Conservation (phyloP, 164 flowering plant genomes). For the Cinnamomum chago region DNA sequence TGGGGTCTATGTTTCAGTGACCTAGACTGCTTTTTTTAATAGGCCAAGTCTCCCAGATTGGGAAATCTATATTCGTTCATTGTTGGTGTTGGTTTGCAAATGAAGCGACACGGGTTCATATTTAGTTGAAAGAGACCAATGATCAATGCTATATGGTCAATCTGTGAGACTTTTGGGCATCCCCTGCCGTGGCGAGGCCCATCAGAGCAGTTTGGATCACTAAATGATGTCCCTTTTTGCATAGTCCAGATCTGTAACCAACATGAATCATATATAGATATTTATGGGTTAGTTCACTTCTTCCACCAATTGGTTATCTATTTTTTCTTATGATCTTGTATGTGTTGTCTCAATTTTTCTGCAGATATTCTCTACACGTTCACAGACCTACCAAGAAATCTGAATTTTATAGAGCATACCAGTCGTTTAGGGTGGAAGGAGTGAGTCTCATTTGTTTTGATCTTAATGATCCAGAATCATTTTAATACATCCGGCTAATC, state of each 20-base stretch:
- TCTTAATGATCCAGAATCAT: neutral
- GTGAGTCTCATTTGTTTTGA: conserved; percentile 39
- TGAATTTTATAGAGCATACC: conserved; percentile 89
- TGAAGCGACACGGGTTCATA: neutral
- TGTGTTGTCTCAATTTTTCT: conserved; percentile 5
- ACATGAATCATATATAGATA: neutral
- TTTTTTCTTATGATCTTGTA: neutral
- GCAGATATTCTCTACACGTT: conserved; percentile 80
- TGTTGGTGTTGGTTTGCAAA: neutral
- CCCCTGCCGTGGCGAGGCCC: neutral
- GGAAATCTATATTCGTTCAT: neutral
- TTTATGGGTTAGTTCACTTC: neutral
- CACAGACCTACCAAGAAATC: conserved; percentile 43
- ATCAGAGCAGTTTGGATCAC: no score
- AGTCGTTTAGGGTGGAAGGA: conserved; percentile 86
- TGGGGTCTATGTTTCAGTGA: neutral
- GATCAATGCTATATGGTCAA: neutral
- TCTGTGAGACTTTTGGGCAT: neutral
- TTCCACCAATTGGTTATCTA: neutral
- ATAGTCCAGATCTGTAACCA: neutral
- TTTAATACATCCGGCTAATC: neutral
- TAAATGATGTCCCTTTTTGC: neutral
- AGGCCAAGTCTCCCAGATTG: neutral
- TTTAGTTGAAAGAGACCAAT: neutral
- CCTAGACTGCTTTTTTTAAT: neutral